Percentiles rank a stretch among this genome's conserved stretches.
These are phyloP conservation scores for Chamaecrista fasciculata DNA, from an alignment of 306 rosid species.

Conservation along the genomic window DNA sequence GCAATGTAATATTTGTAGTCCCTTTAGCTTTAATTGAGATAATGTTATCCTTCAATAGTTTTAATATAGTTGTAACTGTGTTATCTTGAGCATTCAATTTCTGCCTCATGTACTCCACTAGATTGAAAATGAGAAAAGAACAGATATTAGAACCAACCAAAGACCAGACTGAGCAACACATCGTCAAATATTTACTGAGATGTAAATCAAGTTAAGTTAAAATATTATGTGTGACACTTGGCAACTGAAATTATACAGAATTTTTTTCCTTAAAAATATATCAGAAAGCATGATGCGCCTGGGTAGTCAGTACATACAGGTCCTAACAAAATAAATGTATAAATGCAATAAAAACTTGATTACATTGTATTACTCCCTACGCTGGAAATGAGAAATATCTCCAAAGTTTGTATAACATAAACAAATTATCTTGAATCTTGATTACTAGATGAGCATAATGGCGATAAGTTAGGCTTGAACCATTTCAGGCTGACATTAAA, in stretches of 20 bases:
- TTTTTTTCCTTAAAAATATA: background rate
- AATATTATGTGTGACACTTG: background rate
- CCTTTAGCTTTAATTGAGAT: too few relatives aligned
- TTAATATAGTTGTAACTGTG: too few relatives aligned
- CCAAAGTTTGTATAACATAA: background rate
- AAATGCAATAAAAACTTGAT: background rate
- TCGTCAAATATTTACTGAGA: background rate
- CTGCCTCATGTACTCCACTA: slow-evolving; percentile 76
- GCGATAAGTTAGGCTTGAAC: background rate
- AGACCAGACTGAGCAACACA: background rate
- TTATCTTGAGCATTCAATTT: slow-evolving; percentile 66
- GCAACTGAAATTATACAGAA: background rate
- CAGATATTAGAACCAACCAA: slow-evolving; percentile 9
- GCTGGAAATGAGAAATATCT: background rate
- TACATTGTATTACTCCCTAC: background rate
- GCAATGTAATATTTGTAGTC: too few relatives aligned
- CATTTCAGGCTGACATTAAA: background rate
- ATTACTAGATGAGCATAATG: background rate
- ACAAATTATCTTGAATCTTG: background rate
- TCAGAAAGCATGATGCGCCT: background rate
- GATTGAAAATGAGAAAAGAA: slow-evolving; percentile 29
- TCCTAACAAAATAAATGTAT: background rate
- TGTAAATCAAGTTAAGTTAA: background rate
- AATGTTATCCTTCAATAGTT: too few relatives aligned
- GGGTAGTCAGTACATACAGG: background rate